phyloP scores from a whole-genome alignment of 306 rosid species.

The Cyamopsis tetragonoloba region DNA sequence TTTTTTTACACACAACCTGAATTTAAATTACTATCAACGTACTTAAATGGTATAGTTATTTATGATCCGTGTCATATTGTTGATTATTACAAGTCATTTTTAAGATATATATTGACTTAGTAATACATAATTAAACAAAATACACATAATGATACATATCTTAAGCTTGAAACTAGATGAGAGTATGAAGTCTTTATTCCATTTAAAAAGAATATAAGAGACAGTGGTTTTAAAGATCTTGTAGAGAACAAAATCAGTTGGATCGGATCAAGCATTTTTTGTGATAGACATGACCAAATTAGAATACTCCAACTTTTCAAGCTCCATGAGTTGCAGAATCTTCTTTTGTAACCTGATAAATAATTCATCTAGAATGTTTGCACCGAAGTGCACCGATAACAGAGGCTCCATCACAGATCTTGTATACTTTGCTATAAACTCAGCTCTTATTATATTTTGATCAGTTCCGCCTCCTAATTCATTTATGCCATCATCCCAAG shows the following conservation, averaged over 20 bases:
- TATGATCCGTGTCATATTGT: too few relatives aligned
- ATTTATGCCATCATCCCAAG: constrained; percentile 19
- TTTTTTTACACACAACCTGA: too few relatives aligned
- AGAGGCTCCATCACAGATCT: not conserved
- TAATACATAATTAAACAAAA: too few relatives aligned
- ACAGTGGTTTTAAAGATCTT: not conserved
- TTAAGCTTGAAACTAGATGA: too few relatives aligned
- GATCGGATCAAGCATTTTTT: not conserved
- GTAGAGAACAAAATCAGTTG: not conserved
- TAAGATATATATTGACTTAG: too few relatives aligned
- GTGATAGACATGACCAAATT: not conserved
- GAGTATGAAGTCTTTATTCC: too few relatives aligned
- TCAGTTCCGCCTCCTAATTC: not conserved
- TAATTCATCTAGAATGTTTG: not conserved
- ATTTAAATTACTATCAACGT: too few relatives aligned
- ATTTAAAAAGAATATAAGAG: too few relatives aligned
- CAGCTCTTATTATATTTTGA: constrained; percentile 7
- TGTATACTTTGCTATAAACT: not conserved
- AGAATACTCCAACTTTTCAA: not conserved
- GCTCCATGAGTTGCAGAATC: not conserved
- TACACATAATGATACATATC: too few relatives aligned
- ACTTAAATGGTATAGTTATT: too few relatives aligned
- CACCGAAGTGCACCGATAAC: not conserved
- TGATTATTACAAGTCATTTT: too few relatives aligned
- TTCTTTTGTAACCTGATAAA: not conserved